Base-by-base conservation (phyloP, 2,329 filamentous ascomycete species). In the Colletotrichum sp. region DNA sequence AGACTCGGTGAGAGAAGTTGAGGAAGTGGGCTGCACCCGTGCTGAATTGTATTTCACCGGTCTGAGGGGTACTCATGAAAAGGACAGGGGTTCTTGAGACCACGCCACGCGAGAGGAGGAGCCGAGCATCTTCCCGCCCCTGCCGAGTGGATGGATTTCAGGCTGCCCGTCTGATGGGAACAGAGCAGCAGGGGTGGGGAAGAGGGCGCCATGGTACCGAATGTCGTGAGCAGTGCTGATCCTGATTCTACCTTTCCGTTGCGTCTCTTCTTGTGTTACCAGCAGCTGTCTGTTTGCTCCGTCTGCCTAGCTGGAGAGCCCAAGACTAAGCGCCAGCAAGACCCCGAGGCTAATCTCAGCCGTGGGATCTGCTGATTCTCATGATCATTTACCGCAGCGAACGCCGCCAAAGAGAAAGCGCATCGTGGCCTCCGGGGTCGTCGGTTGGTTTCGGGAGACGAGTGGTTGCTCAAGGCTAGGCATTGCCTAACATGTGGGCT, bases 31-130 rank as follows among this genome's bases (percentile, higher is more conserved):
- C 74, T 78, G 75, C 72, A 76, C 80, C 80, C 81, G 83, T 85
- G 82, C 83, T 85, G 83, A 83, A 83, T 82, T 84, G 83, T 85
- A 84, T 84, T 81, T 83, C 77, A 82, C 82, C 83, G 83, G 83
- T 85, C 82, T 84, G 83, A 85, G 84, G 84, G 84, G 83, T 84
- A 84, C 81, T 79, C 77, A 79, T 79, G 79, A 78, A 76, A 76
- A 77, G 77, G 78, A 80, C 81, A 82, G 79, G 81, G 82, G 78
- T 78, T 73, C 28, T 69, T 70, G 70, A 75, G 71, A 73, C 65
- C 75, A 77, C 75, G 76, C 76, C 76, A 78, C 76, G 76, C 76
- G 76, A 78, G 71, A 75, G 62, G 70, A 77, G 75, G 73, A 74
- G 72, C 72, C 75, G 65, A 72, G 76, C 58, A 76, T 76, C 73